Conservation (phyloP, 805 yeast species). For the Ogataea haglerorum region DNA sequence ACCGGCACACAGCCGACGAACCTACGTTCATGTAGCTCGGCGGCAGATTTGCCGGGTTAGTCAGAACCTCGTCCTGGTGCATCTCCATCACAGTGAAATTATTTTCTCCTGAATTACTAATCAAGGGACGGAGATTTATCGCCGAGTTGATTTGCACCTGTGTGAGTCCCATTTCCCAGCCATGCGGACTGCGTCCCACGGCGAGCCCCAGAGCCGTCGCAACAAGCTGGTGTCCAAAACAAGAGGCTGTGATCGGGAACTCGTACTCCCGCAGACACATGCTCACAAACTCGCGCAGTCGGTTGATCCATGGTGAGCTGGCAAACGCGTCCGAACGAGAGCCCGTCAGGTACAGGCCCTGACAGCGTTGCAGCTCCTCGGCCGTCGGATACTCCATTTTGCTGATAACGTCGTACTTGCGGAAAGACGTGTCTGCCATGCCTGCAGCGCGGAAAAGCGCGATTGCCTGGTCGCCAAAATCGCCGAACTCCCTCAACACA, state of each 20-base stretch:
- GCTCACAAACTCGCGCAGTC: constrained; percentile 37
- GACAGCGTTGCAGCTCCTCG: constrained; percentile 25
- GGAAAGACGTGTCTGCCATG: constrained; percentile 20
- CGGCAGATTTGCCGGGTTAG: constrained; percentile 27
- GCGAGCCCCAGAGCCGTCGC: constrained; percentile 61
- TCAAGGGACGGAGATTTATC: constrained; percentile 23
- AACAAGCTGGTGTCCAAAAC: constrained; percentile 89
- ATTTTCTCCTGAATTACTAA: constrained; percentile 11
- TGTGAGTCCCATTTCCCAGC: constrained; percentile 74
- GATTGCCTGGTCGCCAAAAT: constrained; percentile 48
- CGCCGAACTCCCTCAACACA: constrained; percentile 36
- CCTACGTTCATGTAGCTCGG: constrained; percentile 45
- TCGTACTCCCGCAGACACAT: constrained; percentile 14
- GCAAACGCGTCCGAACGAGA: constrained; percentile 48
- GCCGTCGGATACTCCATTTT: constrained; percentile 23
- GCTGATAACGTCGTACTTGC: constrained; percentile 38
- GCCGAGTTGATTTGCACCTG: constrained; percentile 43
- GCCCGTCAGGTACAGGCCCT: constrained; percentile 51
- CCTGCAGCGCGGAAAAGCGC: constrained; percentile 31
- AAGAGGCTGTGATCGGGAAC: constrained; percentile 64
- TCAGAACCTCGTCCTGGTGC: constrained; percentile 49
- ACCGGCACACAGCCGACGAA: constrained; percentile 47
- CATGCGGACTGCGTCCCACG: constrained; percentile 54
- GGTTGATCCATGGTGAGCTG: constrained; percentile 40
- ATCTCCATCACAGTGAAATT: constrained; percentile 46